phyloP scores from a whole-genome alignment of 1,284 basidiomycete species.

The Ustilago crameri region DNA sequence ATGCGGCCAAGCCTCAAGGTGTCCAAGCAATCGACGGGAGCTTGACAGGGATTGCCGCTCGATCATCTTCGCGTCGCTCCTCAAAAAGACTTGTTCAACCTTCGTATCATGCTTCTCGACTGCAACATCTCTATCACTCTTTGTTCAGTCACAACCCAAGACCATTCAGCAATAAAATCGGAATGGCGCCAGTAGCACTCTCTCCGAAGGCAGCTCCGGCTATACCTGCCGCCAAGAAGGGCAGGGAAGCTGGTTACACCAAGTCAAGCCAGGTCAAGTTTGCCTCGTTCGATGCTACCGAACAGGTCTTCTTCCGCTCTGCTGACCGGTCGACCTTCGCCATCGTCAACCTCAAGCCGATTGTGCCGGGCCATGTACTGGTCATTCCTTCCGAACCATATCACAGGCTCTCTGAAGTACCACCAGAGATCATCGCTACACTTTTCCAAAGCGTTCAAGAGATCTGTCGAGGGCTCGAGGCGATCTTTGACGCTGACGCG shows the following conservation, averaged over 20 bases:
- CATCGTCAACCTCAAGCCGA: slow-evolving; percentile 67
- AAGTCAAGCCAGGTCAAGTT: slow-evolving; percentile 30
- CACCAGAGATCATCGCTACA: slow-evolving; percentile 33
- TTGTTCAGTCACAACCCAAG: background rate
- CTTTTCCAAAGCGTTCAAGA: slow-evolving; percentile 61
- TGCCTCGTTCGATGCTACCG: slow-evolving; percentile 49
- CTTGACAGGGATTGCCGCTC: too few relatives aligned
- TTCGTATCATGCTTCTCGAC: slow-evolving; percentile 24
- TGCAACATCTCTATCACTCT: slow-evolving; percentile 23
- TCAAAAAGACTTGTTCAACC: slow-evolving; percentile 31
- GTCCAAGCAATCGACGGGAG: too few relatives aligned
- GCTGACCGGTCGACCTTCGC: slow-evolving; percentile 27
- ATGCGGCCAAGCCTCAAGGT: too few relatives aligned
- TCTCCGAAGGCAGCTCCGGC: slow-evolving; percentile 36
- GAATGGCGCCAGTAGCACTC: slow-evolving; percentile 42
- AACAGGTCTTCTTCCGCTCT: slow-evolving; percentile 53
- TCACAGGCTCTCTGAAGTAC: slow-evolving; percentile 51
- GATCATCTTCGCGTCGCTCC: background rate
- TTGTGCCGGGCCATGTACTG: slow-evolving; percentile 64
- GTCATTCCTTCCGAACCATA: slow-evolving; percentile 59
- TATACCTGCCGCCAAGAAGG: slow-evolving; percentile 10
- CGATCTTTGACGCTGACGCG: slow-evolving; percentile 53
- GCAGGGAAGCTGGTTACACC: background rate
- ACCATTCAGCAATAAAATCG: background rate
- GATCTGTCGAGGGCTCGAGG: slow-evolving; percentile 52